These are phyloP conservation scores for Blastobotrys malaysiensis DNA, from an alignment of 1,139 yeast species.

Conservation along the genomic window DNA sequence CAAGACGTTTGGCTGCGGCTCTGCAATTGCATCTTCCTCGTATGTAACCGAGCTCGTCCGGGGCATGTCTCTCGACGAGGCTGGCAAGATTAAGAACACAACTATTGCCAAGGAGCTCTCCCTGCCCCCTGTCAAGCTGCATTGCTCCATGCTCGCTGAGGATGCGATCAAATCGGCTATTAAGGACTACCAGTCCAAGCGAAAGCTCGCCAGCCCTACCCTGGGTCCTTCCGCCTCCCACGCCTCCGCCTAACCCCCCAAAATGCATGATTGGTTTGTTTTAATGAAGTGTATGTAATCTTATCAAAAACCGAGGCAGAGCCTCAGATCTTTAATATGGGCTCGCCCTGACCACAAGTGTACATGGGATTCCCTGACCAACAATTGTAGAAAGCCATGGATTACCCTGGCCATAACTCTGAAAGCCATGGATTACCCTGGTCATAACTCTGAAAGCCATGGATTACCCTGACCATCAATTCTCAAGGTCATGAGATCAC, in stretches of 20 bases:
- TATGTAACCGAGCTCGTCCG: conserved; percentile 93
- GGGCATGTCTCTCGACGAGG: conserved; percentile 93
- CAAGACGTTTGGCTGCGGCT: conserved; percentile 97
- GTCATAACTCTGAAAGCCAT: too few species aligned
- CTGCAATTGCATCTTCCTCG: conserved; percentile 93
- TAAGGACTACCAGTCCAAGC: conserved; percentile 84
- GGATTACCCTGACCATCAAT: too few species aligned
- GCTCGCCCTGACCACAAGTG: too few species aligned
- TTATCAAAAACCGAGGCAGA: neutral
- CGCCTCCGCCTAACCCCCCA: neutral
- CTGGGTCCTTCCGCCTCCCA: conserved; percentile 32
- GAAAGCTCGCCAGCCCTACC: conserved; percentile 30
- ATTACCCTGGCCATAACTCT: too few species aligned
- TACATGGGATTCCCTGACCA: too few species aligned
- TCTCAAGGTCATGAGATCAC: too few species aligned
- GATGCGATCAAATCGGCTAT: conserved; percentile 97
- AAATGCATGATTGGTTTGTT: neutral
- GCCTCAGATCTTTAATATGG: conserved; percentile 10
- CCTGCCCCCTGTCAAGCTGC: conserved; percentile 94
- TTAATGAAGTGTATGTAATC: neutral
- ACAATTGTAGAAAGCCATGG: too few species aligned
- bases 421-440: too few species aligned
- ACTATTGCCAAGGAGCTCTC: conserved; percentile 89
- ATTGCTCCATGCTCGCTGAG: conserved; percentile 97
- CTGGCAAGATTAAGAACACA: conserved; percentile 83